Percentiles rank a stretch among this genome's conserved stretches.
Evolutionary conservation across 768 basidiomycete genomes (phyloP).

Genomic region (Amanita phalloides): DNA sequence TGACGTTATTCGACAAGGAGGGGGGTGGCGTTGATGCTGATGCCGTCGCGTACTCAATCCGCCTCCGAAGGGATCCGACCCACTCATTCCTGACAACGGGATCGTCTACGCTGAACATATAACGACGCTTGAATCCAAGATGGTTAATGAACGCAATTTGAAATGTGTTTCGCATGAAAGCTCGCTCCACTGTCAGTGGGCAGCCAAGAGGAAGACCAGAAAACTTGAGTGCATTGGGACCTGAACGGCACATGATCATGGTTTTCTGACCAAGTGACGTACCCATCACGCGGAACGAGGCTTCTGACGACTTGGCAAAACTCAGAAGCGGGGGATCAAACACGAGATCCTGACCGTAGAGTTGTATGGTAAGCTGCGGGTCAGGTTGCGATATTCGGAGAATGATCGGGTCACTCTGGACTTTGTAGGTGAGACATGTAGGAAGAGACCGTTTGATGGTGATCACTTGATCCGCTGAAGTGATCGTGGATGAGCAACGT

Average conservation of each 20-base stretch:
- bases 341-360: constrained; percentile 78
- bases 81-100: constrained; percentile 66
- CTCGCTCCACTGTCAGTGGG: constrained; percentile 72
- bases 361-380: constrained; percentile 68
- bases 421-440: constrained; percentile 71
- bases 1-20: constrained; percentile 16
- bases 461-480: constrained; percentile 42
- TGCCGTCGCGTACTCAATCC: constrained; percentile 43
- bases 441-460: constrained; percentile 69
- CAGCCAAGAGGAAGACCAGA: constrained; percentile 72
- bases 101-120: constrained; percentile 92
- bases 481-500: constrained; percentile 30
- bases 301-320: constrained; percentile 70
- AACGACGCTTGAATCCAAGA: constrained; percentile 60
- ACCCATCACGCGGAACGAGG: constrained; percentile 88
- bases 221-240: constrained; percentile 77
- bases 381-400: constrained; percentile 82
- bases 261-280: constrained; percentile 72
- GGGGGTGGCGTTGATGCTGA: constrained; percentile 23
- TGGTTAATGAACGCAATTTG: constrained; percentile 78
- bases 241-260: constrained; percentile 75
- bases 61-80: constrained; percentile 55
- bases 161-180: constrained; percentile 97
- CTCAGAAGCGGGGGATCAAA: constrained; percentile 82
- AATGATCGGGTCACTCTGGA: constrained; percentile 81